Evolutionary conservation across 2,329 filamentous ascomycete genomes (phyloP), one percentile per base, ranked within the genome.

Genomic region (Rhexocercosporidium sp.): DNA sequence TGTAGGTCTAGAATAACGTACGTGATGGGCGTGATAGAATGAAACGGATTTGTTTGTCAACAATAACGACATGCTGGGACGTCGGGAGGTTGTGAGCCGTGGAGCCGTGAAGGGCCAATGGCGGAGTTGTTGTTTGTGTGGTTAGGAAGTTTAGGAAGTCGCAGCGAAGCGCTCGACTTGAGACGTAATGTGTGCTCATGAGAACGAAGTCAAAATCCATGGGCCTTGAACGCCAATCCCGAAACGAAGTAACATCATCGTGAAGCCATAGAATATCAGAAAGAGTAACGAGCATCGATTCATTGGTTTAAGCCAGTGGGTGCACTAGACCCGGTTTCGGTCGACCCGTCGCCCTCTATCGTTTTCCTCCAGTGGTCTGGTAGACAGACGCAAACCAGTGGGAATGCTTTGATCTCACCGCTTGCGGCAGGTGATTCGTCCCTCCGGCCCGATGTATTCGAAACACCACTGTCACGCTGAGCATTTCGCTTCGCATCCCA

Each of bases 331-430:
- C 83, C 85, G 11, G 86, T 85, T 75, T 91, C 89, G 3, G 88
- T 90, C 31, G 89, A 91, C 37, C 86, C 86, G 75, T 97, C 94
- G 67, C 94, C 93, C 71, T 98, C 95, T 74, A 98, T 97, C 1
- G 95, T 98, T 81, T 96, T 97, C 76, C 90, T 89, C 95, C 95
- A 99, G 79, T 97, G 94, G 76, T 97, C 92, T 29, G 95, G 96
- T 37, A 97, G 83, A 79, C 96, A 98, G 49, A 98, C 93, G 77
- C 95, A 99, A 59, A 99, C 95, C 70, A 99, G 85, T 53, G 96
- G 96, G 85, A 98, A 98, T 37, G 96, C 96, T 80, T 98, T 98
- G 82, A 98, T 96, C 78, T 98, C 95, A 67, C 93, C 93, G 59
- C 71, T 77, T 12, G 85, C 85, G n/a, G 91, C 89, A 25, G 91